A percentile compares a stretch with the other conserved stretches of the same genome.
phyloP scores from a whole-genome alignment of 208 protist species.

The Trypanosoma vivax region DNA sequence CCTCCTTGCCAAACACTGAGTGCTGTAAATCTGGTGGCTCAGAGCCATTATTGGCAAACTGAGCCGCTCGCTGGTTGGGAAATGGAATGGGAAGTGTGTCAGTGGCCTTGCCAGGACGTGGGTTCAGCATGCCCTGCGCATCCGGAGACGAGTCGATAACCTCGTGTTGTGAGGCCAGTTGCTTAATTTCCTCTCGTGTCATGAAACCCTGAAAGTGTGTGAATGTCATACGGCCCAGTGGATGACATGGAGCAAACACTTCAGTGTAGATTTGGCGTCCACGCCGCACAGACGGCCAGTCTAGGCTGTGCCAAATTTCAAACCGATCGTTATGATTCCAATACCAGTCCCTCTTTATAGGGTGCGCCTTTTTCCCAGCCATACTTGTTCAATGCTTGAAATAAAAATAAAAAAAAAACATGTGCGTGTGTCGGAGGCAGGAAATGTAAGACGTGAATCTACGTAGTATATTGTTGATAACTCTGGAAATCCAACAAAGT shows the following conservation, averaged over 20 bases:
- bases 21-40: slow-evolving; percentile 97
- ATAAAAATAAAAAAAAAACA: slow-evolving; percentile 10
- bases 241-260: slow-evolving; percentile 97
- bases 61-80: slow-evolving; percentile 95
- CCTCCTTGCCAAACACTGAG: slow-evolving; percentile 93
- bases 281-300: slow-evolving; percentile 92
- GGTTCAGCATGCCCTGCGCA: slow-evolving; percentile 94
- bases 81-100: slow-evolving; percentile 96
- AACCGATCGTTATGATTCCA: slow-evolving; percentile 88
- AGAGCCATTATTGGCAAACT: slow-evolving; percentile 95
- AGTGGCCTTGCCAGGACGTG: slow-evolving; percentile 93
- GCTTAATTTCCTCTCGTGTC: slow-evolving; percentile 95
- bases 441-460: too few relatives aligned
- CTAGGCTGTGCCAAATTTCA: slow-evolving; percentile 85
- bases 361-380: slow-evolving; percentile 81
- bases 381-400: slow-evolving; percentile 27
- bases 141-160: slow-evolving; percentile 94
- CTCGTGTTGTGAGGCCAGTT: slow-evolving; percentile 88
- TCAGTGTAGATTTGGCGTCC: slow-evolving; percentile 97
- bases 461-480: slow-evolving; percentile 4
- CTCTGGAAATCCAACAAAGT: too few relatives aligned
- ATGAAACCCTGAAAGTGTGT: slow-evolving; percentile 96
- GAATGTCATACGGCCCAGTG: slow-evolving; percentile 93
- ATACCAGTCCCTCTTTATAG: slow-evolving; percentile 85
- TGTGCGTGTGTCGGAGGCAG: not conserved